A percentile compares a stretch with the other conserved stretches of the same genome.
These are phyloP conservation scores for Russula emetica DNA, from an alignment of 768 basidiomycete species.

Conservation along the genomic window DNA sequence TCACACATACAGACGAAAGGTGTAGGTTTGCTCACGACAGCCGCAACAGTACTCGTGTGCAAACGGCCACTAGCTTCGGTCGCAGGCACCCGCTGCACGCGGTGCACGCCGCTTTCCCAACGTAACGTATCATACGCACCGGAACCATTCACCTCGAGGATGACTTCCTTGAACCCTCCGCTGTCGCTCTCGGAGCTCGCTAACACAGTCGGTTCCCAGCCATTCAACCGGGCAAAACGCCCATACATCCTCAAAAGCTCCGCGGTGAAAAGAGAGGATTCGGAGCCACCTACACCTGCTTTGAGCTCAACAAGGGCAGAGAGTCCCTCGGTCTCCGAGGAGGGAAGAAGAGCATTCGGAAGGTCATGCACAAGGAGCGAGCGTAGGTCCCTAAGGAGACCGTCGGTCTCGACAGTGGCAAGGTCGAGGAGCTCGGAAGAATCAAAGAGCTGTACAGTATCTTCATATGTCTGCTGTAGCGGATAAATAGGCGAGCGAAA, in stretches of 20 bases:
- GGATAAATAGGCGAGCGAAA: constrained; percentile 8
- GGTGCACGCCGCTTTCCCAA: constrained; percentile 94
- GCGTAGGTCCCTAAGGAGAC: constrained; percentile 14
- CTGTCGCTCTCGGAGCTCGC: constrained; percentile 53
- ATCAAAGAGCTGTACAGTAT: constrained; percentile 23
- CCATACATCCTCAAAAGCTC: constrained; percentile 82
- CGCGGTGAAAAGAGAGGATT: constrained; percentile 75
- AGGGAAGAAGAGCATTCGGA: constrained; percentile 68
- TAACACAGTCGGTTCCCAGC: constrained; percentile 62
- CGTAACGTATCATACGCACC: constrained; percentile 74
- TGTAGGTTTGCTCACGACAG: constrained; percentile 55
- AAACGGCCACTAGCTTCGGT: constrained; percentile 85
- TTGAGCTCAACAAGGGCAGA: constrained; percentile 88
- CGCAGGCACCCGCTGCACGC: constrained; percentile 89
- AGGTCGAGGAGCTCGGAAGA: constrained; percentile 26
- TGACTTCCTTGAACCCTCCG: constrained; percentile 74
- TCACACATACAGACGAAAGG: neutral
- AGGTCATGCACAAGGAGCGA: constrained; percentile 43
- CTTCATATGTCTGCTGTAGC: constrained; percentile 20
- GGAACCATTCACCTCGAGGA: constrained; percentile 71
- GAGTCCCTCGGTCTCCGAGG: constrained; percentile 58
- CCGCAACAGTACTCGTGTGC: constrained; percentile 88
- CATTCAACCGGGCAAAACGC: constrained; percentile 50
- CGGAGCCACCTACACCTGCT: constrained; percentile 88
- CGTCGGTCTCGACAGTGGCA: constrained; percentile 18